A percentile compares a stretch with the other conserved stretches of the same genome.
phyloP scores from a whole-genome alignment of 2,329 filamentous ascomycete genomes.

The Fusarium piperis region DNA sequence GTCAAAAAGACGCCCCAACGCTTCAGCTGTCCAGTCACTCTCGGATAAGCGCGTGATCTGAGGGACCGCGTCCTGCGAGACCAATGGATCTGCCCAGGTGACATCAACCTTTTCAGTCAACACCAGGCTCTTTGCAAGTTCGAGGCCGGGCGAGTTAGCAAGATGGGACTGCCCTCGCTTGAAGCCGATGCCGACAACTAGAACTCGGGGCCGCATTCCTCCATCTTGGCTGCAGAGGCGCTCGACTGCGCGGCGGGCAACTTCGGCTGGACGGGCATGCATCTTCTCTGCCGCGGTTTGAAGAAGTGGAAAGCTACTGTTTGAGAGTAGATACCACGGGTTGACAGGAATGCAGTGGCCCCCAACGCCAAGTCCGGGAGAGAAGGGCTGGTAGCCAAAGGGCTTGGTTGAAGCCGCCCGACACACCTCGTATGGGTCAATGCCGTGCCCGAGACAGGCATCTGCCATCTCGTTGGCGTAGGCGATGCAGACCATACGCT shows the following conservation, averaged over 20 bases:
- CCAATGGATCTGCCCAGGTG: conserved; percentile 55
- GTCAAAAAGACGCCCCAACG: conserved; percentile 51
- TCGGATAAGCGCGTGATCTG: conserved; percentile 52
- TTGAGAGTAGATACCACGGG: conserved; percentile 62
- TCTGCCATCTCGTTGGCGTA: conserved; percentile 68
- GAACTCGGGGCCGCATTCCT: conserved; percentile 43
- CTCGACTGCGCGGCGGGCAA: conserved; percentile 51
- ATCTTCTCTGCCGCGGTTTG: conserved; percentile 55
- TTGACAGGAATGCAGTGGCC: conserved; percentile 68
- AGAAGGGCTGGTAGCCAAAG: conserved; percentile 61
- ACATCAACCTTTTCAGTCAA: conserved; percentile 52
- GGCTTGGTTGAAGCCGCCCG: conserved; percentile 60
- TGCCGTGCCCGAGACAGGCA: conserved; percentile 55
- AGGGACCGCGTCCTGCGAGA: conserved; percentile 53
- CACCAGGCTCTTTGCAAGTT: conserved; percentile 51
- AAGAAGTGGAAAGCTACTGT: conserved; percentile 58
- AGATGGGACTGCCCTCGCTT: conserved; percentile 60
- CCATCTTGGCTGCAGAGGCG: conserved; percentile 36
- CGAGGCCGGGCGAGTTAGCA: conserved; percentile 58
- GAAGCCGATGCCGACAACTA: conserved; percentile 61
- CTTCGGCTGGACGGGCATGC: conserved; percentile 52
- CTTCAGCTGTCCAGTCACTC: conserved; percentile 50
- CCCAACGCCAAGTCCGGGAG: conserved; percentile 60
- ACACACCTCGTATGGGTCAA: conserved; percentile 62
- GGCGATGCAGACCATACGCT: conserved; percentile 64